Evolutionary conservation across 2,329 filamentous ascomycete genomes (phyloP).

Genomic region (Lecanicillium sp.): DNA sequence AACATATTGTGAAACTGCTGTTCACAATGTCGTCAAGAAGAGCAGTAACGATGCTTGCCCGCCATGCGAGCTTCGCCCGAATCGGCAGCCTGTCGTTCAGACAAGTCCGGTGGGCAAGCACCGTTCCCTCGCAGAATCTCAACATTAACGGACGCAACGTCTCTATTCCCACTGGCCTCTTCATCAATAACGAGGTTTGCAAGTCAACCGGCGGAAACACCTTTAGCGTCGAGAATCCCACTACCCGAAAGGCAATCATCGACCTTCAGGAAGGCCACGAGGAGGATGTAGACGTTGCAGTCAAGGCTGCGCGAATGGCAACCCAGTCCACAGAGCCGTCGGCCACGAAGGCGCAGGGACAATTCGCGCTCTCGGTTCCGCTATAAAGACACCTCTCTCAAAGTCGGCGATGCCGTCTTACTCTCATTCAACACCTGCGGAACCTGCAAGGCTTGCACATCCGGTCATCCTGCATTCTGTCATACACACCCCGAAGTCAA

Average conservation of each 20-base stretch:
- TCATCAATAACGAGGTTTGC: slow-evolving; percentile 68
- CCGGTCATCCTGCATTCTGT: slow-evolving; percentile 15
- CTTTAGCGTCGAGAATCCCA: slow-evolving; percentile 41
- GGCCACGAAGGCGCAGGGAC: slow-evolving; percentile 19
- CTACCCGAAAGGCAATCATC: neutral
- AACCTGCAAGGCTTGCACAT: slow-evolving; percentile 13
- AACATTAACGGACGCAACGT: slow-evolving; percentile 52
- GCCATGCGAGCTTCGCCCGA: too few relatives aligned
- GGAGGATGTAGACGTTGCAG: slow-evolving; percentile 9
- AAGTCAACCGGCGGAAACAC: slow-evolving; percentile 50
- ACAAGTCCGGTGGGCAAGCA: neutral
- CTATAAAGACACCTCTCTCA: slow-evolving; percentile 17
- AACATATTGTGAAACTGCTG: too few relatives aligned
- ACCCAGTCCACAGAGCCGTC: slow-evolving; percentile 8
- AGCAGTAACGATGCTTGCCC: too few relatives aligned
- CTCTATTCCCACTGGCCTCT: slow-evolving; percentile 55
- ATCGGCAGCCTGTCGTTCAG: neutral
- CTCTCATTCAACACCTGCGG: slow-evolving; percentile 18
- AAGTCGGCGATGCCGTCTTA: slow-evolving; percentile 21
- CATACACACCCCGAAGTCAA: slow-evolving; percentile 15
- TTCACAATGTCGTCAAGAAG: too few relatives aligned
- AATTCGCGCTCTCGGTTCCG: slow-evolving; percentile 18
- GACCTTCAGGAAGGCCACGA: slow-evolving; percentile 5
- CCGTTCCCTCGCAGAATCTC: neutral
- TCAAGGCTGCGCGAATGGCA: slow-evolving; percentile 7